phyloP scores from a whole-genome alignment of 257 asterid species.

The Agastache rugosa region DNA sequence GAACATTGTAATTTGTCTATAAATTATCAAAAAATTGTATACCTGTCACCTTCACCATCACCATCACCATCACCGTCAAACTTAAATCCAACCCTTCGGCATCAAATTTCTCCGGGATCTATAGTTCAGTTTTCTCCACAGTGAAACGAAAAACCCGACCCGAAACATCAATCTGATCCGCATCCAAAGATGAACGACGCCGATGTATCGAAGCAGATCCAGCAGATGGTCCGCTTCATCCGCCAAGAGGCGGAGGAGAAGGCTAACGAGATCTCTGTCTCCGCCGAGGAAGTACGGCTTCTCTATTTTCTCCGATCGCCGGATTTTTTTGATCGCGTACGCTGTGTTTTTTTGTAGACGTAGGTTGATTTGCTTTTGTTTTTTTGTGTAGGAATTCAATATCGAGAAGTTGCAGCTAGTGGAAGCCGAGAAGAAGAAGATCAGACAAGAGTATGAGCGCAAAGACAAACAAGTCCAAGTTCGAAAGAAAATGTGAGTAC shows the following conservation, averaged over 20 bases:
- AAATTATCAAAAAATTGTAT: slow-evolving; percentile 5
- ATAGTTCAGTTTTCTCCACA: not conserved
- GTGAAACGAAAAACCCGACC: not conserved
- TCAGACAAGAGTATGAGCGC: slow-evolving; percentile 90
- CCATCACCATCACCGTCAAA: not conserved
- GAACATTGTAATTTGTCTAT: slow-evolving; percentile 5
- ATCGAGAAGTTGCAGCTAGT: slow-evolving; percentile 95
- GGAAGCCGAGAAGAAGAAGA: slow-evolving; percentile 98
- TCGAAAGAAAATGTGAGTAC: slow-evolving; percentile 80
- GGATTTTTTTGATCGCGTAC: not conserved
- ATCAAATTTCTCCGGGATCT: slow-evolving; percentile 1
- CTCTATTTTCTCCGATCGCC: slow-evolving; percentile 5
- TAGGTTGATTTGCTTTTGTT: slow-evolving; percentile 20
- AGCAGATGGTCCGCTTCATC: slow-evolving; percentile 98
- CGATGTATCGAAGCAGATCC: slow-evolving; percentile 97
- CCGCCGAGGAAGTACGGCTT: slow-evolving; percentile 83
- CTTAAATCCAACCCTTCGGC: not conserved
- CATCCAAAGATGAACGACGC: slow-evolving; percentile 76
- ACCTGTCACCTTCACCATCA: slow-evolving; percentile 17
- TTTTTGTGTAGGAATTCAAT: slow-evolving; percentile 77
- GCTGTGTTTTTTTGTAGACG: not conserved
- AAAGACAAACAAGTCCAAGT: slow-evolving; percentile 91
- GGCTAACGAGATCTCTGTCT: slow-evolving; percentile 92
- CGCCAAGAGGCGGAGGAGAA: slow-evolving; percentile 98
- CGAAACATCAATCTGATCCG: slow-evolving; percentile 34